Conservation (phyloP, 2,329 filamentous ascomycete genomes). For the Fusarium phyllophilum region DNA sequence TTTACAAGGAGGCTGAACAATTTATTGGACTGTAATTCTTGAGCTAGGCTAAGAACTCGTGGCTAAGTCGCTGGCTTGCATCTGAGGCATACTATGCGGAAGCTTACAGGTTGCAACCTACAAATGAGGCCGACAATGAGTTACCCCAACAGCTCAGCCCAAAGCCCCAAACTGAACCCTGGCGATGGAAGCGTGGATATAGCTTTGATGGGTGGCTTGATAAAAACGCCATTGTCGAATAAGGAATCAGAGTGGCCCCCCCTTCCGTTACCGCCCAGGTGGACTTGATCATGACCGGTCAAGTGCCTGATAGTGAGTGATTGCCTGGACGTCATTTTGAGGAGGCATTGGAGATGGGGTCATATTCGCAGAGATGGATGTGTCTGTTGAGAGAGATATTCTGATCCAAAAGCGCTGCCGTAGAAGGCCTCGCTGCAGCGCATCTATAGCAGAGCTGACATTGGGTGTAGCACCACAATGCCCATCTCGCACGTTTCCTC, state of each 20-base stretch:
- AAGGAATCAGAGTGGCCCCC: conserved; percentile 42
- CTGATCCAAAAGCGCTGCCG: conserved; percentile 11
- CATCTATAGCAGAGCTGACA: conserved; percentile 21
- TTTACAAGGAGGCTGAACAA: not conserved
- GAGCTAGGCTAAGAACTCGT: conserved; percentile 6
- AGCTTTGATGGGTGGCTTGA: conserved; percentile 19
- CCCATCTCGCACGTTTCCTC: conserved; percentile 32
- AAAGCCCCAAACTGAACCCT: conserved; percentile 11
- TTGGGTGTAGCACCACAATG: conserved; percentile 19
- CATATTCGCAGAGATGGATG: conserved; percentile 11
- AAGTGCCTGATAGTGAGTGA: conserved; percentile 36
- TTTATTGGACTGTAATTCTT: conserved; percentile 2
- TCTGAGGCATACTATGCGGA: conserved; percentile 15
- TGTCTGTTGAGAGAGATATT: not conserved
- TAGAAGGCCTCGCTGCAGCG: conserved; percentile 26
- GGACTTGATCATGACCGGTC: conserved; percentile 33
- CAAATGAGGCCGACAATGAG: conserved; percentile 32
- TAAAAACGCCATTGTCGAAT: conserved; percentile 49
- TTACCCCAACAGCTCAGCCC: conserved; percentile 1
- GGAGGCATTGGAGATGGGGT: conserved; percentile 23
- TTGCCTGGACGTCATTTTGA: conserved; percentile 32
- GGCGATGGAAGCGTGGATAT: conserved; percentile 10
- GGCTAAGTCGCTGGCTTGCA: conserved; percentile 5
- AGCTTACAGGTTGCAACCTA: conserved; percentile 9
- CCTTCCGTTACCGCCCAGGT: conserved; percentile 34